Evolutionary conservation across 805 yeast species (phyloP).

Genomic region (Zygosaccharomyces siamensis): DNA sequence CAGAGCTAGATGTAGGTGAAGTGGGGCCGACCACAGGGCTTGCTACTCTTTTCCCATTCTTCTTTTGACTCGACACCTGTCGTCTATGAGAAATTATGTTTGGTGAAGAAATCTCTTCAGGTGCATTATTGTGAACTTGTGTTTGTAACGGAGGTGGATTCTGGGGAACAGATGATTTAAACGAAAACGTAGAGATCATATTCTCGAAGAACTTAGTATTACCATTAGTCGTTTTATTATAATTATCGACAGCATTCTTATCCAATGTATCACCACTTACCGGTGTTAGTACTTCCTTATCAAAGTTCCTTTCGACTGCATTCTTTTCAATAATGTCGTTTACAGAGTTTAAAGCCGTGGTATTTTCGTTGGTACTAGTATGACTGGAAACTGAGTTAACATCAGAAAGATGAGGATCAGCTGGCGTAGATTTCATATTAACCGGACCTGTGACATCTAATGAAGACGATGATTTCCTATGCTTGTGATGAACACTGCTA

Average conservation of each 20-base stretch:
- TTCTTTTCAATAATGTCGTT: constrained; percentile 16
- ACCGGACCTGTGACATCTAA: constrained; percentile 13
- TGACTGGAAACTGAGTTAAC: constrained; percentile 21
- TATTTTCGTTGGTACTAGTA: constrained; percentile 10
- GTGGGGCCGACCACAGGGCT: not conserved
- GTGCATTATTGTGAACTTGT: not conserved
- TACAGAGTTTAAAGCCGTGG: constrained; percentile 21
- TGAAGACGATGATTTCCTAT: constrained; percentile 14
- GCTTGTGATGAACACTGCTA: constrained; percentile 1
- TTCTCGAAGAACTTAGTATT: constrained; percentile 21
- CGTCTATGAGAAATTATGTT: constrained; percentile 32
- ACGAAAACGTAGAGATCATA: constrained; percentile 20
- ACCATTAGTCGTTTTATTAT: not conserved
- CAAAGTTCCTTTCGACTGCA: not conserved
- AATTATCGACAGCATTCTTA: not conserved
- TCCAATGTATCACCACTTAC: not conserved
- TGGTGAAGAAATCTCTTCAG: constrained; percentile 18
- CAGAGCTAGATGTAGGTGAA: constrained; percentile 14
- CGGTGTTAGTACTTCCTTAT: not conserved
- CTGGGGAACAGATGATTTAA: constrained; percentile 11
- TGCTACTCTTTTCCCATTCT: constrained; percentile 6
- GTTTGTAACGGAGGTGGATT: constrained; percentile 3
- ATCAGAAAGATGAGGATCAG: constrained; percentile 29
- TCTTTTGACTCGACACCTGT: constrained; percentile 18
- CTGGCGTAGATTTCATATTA: constrained; percentile 28